A percentile compares a stretch with the other conserved stretches of the same genome.
These are phyloP conservation scores for Acanthamoeba triangularis DNA, from an alignment of 208 protist species.

Conservation along the genomic window DNA sequence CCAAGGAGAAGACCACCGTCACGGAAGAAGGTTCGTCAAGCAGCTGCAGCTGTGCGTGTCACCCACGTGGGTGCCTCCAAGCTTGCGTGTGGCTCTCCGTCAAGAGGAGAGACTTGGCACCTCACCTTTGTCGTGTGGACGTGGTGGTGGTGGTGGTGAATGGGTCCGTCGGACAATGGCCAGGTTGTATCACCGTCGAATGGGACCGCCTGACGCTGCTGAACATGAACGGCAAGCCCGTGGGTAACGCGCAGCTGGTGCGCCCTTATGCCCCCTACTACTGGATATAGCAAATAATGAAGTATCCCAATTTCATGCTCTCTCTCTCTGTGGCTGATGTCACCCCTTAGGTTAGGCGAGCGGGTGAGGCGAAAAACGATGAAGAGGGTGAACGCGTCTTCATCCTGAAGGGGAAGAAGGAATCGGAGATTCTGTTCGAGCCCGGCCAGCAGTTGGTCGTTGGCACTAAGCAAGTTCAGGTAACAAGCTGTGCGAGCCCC, in stretches of 20 bases:
- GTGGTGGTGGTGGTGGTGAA: background rate
- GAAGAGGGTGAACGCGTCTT: slow-evolving; percentile 4
- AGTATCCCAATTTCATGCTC: background rate
- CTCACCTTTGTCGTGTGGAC: background rate
- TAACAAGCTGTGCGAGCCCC: background rate
- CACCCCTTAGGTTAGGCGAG: background rate
- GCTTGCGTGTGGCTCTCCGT: too few species aligned
- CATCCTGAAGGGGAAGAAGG: slow-evolving; percentile 48
- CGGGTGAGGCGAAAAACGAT: background rate
- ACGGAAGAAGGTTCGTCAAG: slow-evolving; percentile 16
- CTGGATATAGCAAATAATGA: background rate
- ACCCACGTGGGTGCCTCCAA: too few species aligned
- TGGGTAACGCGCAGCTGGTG: background rate
- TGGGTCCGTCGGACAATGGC: background rate
- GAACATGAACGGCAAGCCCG: slow-evolving; percentile 71
- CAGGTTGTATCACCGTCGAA: slow-evolving; percentile 35
- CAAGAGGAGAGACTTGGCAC: too few species aligned
- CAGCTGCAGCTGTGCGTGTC: too few species aligned
- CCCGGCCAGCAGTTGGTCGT: slow-evolving; percentile 8
- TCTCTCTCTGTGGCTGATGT: background rate
- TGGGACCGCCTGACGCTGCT: slow-evolving; percentile 43
- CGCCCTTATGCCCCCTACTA: background rate
- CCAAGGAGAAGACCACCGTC: slow-evolving; percentile 22
- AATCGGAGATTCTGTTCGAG: background rate
- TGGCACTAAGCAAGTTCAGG: slow-evolving; percentile 58